Evolutionary conservation across 2,329 filamentous ascomycete species (phyloP), one percentile per base, ranked within the genome.

Genomic region (Phialophora expanda): DNA sequence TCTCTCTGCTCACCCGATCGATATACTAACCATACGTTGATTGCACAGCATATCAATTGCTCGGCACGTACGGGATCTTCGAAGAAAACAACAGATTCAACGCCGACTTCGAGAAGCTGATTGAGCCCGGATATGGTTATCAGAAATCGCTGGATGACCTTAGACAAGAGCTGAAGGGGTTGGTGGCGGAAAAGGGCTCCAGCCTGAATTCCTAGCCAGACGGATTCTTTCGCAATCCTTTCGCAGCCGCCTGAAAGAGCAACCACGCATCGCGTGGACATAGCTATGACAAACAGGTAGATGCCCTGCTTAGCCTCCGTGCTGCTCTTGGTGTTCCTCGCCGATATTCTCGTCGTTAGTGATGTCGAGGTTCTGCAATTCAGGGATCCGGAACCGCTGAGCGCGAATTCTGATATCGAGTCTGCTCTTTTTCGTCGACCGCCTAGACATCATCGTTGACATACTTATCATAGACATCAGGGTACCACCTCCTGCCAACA

Each of bases 381-480:
- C 38, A 44, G 14, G 38, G 3, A 44, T 8, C 20, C 38, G 6
- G 38, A 3, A 8, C 14, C 17, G 38, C 38, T 44, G 38, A 6
- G 38, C 38, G 38, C 32, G 38, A 26, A 26, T 12, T 28, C 14
- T 51, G 22, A 14, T 5, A 22, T 17, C 4, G 7, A 17, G 48
- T 5, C n/a, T 34, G 12, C n/a, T 30, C 26, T 8, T 30, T 55
- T 30, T 22, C 9, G 9, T 56, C 26, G n/a, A 56, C 28, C 26
- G 9, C 5, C 14, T 22, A 32, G 72, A 63, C 73, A 66, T 70
- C 75, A 65, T 83, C 82, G 61, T 77, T 77, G 38, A 81, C 72
- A 69, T 85, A 85, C 68, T 75, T 76, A 1, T 84, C 79, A 73
- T 78, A 84, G 0, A 86, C 80, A 44, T 81, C 76, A 0, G 70